Conservation (phyloP, 805 yeast species). For the Saccharomycopsis amapae region DNA sequence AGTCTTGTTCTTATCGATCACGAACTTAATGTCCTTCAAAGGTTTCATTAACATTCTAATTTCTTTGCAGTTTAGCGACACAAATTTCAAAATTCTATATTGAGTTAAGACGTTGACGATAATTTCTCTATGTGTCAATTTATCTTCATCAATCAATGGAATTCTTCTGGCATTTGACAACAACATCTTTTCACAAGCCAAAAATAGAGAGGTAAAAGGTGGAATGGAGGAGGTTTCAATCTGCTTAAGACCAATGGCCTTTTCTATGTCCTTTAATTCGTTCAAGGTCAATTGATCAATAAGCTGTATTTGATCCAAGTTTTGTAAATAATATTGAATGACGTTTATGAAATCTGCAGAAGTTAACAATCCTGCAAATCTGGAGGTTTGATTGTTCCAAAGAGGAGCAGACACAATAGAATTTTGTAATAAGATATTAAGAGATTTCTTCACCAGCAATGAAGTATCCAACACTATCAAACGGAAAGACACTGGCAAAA, state of each 20-base stretch:
- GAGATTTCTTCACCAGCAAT: slow-evolving; percentile 78
- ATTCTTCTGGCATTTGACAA: slow-evolving; percentile 85
- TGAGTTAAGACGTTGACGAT: slow-evolving; percentile 94
- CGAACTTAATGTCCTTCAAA: slow-evolving; percentile 58
- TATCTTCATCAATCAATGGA: slow-evolving; percentile 91
- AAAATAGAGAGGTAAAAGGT: slow-evolving; percentile 83
- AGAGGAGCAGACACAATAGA: slow-evolving; percentile 94
- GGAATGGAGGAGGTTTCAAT: slow-evolving; percentile 83
- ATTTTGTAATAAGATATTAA: slow-evolving; percentile 84
- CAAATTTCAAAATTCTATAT: slow-evolving; percentile 91
- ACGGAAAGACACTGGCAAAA: slow-evolving; percentile 89
- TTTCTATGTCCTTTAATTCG: slow-evolving; percentile 81
- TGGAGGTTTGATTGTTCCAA: slow-evolving; percentile 85
- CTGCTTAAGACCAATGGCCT: slow-evolving; percentile 77
- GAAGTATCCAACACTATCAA: slow-evolving; percentile 91
- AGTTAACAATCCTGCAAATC: slow-evolving; percentile 91
- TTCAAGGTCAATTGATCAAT: slow-evolving; percentile 81
- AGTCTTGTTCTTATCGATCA: slow-evolving; percentile 39
- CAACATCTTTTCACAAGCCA: slow-evolving; percentile 89
- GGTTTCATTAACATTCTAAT: slow-evolving; percentile 78
- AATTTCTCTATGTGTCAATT: slow-evolving; percentile 84
- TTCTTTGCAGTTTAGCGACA: slow-evolving; percentile 92
- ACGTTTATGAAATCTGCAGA: slow-evolving; percentile 91
- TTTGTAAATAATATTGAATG: slow-evolving; percentile 85
- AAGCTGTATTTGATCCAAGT: slow-evolving; percentile 80